A percentile compares a stretch with the other conserved stretches of the same genome.
phyloP scores from a whole-genome alignment of 345 rosid species.

The Erysimum cheiranthoides region DNA sequence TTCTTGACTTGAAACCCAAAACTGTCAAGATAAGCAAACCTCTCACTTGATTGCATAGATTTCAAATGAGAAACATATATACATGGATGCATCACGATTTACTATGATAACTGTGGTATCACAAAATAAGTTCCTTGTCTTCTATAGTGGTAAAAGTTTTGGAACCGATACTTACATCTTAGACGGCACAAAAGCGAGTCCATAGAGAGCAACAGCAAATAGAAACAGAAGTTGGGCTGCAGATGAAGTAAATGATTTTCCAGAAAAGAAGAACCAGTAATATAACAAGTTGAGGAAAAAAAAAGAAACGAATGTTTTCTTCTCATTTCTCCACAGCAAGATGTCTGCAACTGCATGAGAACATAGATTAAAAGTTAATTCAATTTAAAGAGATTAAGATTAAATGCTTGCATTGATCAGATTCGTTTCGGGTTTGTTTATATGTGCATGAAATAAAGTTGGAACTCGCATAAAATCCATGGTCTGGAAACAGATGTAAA shows the following conservation, averaged over 20 bases:
- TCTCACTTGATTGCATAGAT: constrained; percentile 11
- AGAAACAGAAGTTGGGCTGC: constrained; percentile 69
- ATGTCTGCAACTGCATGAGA: constrained; percentile 75
- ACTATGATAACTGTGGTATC: constrained; percentile 4
- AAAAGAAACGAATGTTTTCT: constrained; percentile 71
- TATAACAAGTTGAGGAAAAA: constrained; percentile 57
- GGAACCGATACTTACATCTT: constrained; percentile 61
- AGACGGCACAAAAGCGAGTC: constrained; percentile 59
- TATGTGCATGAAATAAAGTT: constrained; percentile 11
- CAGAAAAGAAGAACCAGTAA: constrained; percentile 82
- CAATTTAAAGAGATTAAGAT: constrained; percentile 2
- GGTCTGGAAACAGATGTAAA: constrained; percentile 13
- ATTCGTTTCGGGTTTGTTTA: neutral
- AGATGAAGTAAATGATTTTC: constrained; percentile 74
- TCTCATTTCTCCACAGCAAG: constrained; percentile 95
- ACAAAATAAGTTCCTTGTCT: constrained; percentile 9
- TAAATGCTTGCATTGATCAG: constrained; percentile 7
- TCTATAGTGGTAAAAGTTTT: constrained; percentile 9
- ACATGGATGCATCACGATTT: constrained; percentile 11
- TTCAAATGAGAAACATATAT: constrained; percentile 20
- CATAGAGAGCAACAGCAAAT: constrained; percentile 55
- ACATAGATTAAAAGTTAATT: constrained; percentile 32
- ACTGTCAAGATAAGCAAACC: constrained; percentile 53
- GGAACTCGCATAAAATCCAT: constrained; percentile 4
- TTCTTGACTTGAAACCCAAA: constrained; percentile 55